Base-by-base conservation (phyloP, 805 yeast genomes). In the Kuraishia cidri region DNA sequence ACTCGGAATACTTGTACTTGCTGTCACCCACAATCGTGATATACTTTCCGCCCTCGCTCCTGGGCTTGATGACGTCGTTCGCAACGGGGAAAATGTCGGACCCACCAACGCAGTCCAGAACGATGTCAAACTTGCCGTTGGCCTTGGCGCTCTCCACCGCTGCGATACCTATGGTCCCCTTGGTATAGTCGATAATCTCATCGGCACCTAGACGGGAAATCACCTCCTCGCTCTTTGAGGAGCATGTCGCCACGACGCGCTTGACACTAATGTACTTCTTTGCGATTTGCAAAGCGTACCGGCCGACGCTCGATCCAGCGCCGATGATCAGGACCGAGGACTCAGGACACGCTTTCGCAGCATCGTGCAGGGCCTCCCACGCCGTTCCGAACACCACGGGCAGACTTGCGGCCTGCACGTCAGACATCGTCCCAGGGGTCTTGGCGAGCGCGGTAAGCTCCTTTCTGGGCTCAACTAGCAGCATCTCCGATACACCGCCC, bases 261-360 rank as follows among this genome's bases (percentile, higher is more conserved):
- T 56, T 55, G 6, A 74, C 72, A 2, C 62, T 54, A 35, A 60
- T 60, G 30, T 55, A 48, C 25, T 65, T 50, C 49, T 70, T 77
- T 7, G 79, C 72, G 26, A 81, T 50, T 49, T 77, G 83, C 24
- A 73, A 58, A 3, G 67, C 61, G 37, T 61, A 64, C 19, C 64
- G 48, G 14, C 88, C 87, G 11, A 80, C 87, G 10, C 78, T 56
- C 2, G 94, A 75, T 6, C 82, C 77, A 17, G 81, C 90, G 24
- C 95, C 95, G 30, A 81, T 58, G 14, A 84, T 65, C 30, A 82
- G 60, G 3, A 80, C 70, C 37, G 64, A 68, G 4, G 73, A 59
- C 7, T 60, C 59, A 8, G 60, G 59, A n/a, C n/a, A n/a, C 24
- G 57, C 60, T 13, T 69, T 54, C 10, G 28, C 13, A 22, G 54